phyloP scores from a whole-genome alignment of 2,329 filamentous ascomycete species.

The Leptodontidium sp. region DNA sequence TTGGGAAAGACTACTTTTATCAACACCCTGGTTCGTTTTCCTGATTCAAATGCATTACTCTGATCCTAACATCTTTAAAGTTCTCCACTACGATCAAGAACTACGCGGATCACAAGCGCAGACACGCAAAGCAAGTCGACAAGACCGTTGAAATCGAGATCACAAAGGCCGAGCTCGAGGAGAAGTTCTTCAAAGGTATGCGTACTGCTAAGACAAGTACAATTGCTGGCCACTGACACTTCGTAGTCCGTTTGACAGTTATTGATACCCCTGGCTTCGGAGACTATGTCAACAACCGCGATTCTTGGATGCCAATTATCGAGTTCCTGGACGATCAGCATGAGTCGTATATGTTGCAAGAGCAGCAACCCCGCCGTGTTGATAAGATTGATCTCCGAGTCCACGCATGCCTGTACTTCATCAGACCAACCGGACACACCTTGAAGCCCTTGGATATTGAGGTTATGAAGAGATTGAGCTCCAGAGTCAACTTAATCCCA shows the following conservation, averaged over 20 bases:
- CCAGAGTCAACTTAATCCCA: slow-evolving; percentile 96
- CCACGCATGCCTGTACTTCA: slow-evolving; percentile 98
- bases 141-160: slow-evolving; percentile 99
- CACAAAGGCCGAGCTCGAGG: slow-evolving; percentile 98
- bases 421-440: slow-evolving; percentile 97
- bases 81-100: slow-evolving; percentile 99
- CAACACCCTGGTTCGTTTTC: slow-evolving; percentile 77
- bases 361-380: slow-evolving; percentile 96
- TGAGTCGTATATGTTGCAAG: slow-evolving; percentile 99
- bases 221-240: slow-evolving; percentile 34
- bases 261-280: slow-evolving; percentile 99
- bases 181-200: slow-evolving; percentile 99
- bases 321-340: slow-evolving; percentile 99
- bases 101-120: slow-evolving; percentile 99
- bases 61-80: slow-evolving; percentile 3
- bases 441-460: slow-evolving; percentile 99
- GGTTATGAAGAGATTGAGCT: slow-evolving; percentile 99
- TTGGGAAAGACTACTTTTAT: slow-evolving; percentile 99
- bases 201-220: not conserved
- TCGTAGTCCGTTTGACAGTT: slow-evolving; percentile 90
- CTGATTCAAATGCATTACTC: not conserved
- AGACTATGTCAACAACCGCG: slow-evolving; percentile 99
- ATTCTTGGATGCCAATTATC: slow-evolving; percentile 99
- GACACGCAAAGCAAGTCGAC: slow-evolving; percentile 99
- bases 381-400: slow-evolving; percentile 99